Evolutionary conservation across 2,329 filamentous ascomycete genomes (phyloP).

Genomic region (Aspergillus brunneoviolaceus): DNA sequence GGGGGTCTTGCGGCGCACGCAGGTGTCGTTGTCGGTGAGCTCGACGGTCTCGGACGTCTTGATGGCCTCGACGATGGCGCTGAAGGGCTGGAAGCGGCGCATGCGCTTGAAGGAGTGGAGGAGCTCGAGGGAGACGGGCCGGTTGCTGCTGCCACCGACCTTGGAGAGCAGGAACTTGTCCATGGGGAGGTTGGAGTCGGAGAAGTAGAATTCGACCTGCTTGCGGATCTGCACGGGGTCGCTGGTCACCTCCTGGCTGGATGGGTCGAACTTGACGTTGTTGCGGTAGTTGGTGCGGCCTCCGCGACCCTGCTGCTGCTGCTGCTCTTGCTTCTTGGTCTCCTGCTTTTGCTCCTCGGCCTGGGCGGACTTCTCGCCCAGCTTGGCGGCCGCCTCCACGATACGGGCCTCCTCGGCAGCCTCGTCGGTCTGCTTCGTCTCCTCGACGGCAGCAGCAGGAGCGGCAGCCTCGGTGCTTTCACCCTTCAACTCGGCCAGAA

Average conservation of each 20-base stretch:
- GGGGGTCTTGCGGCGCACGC: constrained; percentile 72
- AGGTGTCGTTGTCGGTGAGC: constrained; percentile 70
- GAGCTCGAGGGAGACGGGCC: constrained; percentile 70
- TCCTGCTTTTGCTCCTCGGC: constrained; percentile 31
- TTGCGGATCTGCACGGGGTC: constrained; percentile 79
- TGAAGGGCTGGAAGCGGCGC: constrained; percentile 88
- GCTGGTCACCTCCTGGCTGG: constrained; percentile 65
- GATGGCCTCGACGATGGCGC: constrained; percentile 77
- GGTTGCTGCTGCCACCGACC: constrained; percentile 73
- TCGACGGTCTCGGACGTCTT: constrained; percentile 73
- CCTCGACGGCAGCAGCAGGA: constrained; percentile 15
- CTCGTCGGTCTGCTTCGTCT: constrained; percentile 29
- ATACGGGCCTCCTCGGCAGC: constrained; percentile 39
- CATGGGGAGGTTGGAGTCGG: constrained; percentile 81
- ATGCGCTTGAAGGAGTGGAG: constrained; percentile 93
- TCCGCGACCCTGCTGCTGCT: constrained; percentile 27
- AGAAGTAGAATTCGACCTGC: constrained; percentile 97
- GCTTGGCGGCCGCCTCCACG: constrained; percentile 37
- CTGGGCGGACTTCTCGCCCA: constrained; percentile 40
- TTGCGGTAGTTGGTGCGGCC: constrained; percentile 42
- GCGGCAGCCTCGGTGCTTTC: constrained; percentile 24
- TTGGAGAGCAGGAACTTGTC: constrained; percentile 84
- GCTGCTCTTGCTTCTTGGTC: constrained; percentile 18
- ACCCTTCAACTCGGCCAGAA: constrained; percentile 47
- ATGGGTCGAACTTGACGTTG: constrained; percentile 71